Base-by-base conservation (phyloP, 1,139 yeast species). In the Ogataea hybrid region DNA sequence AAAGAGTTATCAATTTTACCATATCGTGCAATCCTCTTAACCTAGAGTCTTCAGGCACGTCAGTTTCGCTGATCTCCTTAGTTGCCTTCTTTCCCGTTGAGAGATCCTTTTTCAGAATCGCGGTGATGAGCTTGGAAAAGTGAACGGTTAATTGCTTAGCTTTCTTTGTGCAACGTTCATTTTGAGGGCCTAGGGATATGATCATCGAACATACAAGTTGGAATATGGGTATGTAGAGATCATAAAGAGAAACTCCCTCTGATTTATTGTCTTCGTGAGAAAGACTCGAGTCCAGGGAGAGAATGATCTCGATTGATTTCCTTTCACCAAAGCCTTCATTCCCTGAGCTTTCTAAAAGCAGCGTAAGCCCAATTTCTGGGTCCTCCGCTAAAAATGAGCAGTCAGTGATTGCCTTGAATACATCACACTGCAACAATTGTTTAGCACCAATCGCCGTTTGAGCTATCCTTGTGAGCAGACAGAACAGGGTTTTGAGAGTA, bases 151-250 rank as follows among this genome's bases (percentile, higher is more conserved):
- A 63, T 6, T 65, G 69, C 44, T 68, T 70, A 0, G 81, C 81
- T 53, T 77, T 81, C 4, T 64, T 59, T 16, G 80, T 70, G n/a
- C 84, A 81, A 1, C 78, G 74, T 46, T 72, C 75, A 59, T 88
- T 87, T 40, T 82, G 81, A 3, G 92, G 82, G 0, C 96, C 96
- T 73, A 86, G 77, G 2, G 95, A 77, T 18, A 88, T 67, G 8
- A 84, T 66, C 6, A 86, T 69, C 0, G 95, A 81, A 10, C 81
- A 64, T 2, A 87, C 69, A 40, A 88, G 67, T 54, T 87, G 95
- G 64, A 88, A 84, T 3, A 84, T 70, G 0, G 96, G 95, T n/a
- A 82, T 73, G 34, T 86, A 69, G 15, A 87, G 66, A 48, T 86
- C 95, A 57, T 79, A 81, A 43, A 77, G 70, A 0, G 88, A 79